A percentile compares a stretch with the other conserved stretches of the same genome.
These are phyloP conservation scores for Rhytidiadelphus loreus DNA, from an alignment of 225 moss, liverwort and hornwort species.

Conservation along the genomic window DNA sequence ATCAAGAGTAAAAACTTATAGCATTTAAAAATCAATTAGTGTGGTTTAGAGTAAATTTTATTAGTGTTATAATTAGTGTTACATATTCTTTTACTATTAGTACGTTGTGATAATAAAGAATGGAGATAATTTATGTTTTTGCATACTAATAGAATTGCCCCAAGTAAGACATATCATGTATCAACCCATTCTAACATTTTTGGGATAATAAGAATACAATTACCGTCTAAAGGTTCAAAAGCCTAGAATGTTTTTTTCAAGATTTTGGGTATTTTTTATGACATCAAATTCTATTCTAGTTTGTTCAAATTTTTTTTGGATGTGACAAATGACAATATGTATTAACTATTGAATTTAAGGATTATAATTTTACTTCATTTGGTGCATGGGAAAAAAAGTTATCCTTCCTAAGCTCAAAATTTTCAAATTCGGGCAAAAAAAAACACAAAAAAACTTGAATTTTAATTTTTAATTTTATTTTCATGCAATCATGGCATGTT, in stretches of 20 bases:
- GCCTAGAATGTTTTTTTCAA: background rate
- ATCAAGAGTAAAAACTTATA: no score
- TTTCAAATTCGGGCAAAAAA: rapidly evolving
- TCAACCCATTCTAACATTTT: rapidly evolving
- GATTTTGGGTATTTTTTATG: rapidly evolving
- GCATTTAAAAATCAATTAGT: no score
- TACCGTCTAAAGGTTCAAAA: background rate
- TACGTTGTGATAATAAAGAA: background rate
- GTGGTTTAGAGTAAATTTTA: background rate
- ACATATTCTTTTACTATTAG: rapidly evolving
- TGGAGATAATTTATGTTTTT: background rate
- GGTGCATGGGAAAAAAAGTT: rapidly evolving
- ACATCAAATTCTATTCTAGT: background rate
- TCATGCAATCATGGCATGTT: background rate
- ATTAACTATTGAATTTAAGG: background rate
- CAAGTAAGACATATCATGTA: background rate
- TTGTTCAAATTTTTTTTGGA: background rate
- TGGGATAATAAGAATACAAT: no score
- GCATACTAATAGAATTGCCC: background rate
- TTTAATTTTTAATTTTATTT: no score
- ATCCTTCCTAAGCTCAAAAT: background rate
- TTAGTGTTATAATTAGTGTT: background rate
- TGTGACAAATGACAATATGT: no score
- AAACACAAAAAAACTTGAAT: background rate
- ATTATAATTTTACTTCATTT: background rate